Base-by-base conservation (phyloP, 2,329 filamentous ascomycete species). In the Metarhizium brunneum region DNA sequence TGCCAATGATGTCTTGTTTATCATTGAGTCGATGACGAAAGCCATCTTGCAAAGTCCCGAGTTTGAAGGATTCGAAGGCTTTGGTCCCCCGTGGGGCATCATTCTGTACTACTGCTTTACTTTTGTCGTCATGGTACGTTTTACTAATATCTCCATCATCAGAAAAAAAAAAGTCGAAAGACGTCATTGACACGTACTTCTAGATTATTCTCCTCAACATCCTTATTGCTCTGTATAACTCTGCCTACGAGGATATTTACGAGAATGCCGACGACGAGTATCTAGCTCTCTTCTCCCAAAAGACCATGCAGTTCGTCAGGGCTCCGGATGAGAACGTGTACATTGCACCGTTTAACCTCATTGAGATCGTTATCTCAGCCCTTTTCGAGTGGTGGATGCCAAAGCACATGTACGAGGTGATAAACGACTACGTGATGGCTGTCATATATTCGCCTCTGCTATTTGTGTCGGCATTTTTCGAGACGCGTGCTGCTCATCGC, bases 301-400 rank as follows among this genome's bases (percentile, higher is more conserved):
- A 96, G 72, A 96, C 94, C 0, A 90, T 97, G 81, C 91, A 95
- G 65, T 99, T 96, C 65, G 90, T 97, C 18, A 89, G 94, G 51
- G 94, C 94, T 0, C 94, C 94, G 0, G 94, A 99, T 64, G 94
- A 99, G 70, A 99, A 99, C 63, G 94, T 99, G 55, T 99, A 94
- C 72, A 96, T 99, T 65, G 86, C 94, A 0, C 94, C 94, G 0
- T 88, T 99, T 72, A 99, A 99, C 69, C 79, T 99, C 2, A 81
- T 99, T 58, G 94, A 99, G 69, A 85, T 97, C 18, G 77, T 96
- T 58, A 76, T 82, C 58, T 80, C 96, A 3, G 81, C 88, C 43
- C 66, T 95, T 0, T 86, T 95, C 54, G 94, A 97, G 75, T 99
- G 94, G 94, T 99, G 92, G 94, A 80, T 99, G 77, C 74, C 82